Evolutionary conservation across 352 stramenopile genomes (phyloP).

Genomic region (Pythium coloratum): DNA sequence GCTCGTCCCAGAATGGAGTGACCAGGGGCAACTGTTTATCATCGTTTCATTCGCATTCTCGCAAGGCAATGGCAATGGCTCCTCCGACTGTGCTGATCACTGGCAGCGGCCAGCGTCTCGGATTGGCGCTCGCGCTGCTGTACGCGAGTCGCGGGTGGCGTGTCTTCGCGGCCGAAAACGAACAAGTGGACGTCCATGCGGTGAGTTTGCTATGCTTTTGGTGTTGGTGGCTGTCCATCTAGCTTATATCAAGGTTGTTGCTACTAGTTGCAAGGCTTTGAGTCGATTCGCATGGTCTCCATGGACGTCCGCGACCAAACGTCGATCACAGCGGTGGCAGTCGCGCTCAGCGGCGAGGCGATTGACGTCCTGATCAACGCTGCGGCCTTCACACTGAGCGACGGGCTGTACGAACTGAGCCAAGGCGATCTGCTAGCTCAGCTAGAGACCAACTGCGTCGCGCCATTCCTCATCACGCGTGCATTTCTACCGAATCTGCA

Average conservation of each 20-base stretch:
- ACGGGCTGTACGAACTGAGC: slow-evolving; percentile 3
- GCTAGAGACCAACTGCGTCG: slow-evolving; percentile 40
- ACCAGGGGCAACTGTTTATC: no score
- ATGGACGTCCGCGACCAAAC: slow-evolving; percentile 25
- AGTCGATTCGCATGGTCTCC: slow-evolving; percentile 14
- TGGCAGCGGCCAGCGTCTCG: slow-evolving; percentile 28
- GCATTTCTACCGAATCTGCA: slow-evolving; percentile 32
- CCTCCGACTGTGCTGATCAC: slow-evolving; percentile 29
- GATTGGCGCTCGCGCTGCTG: slow-evolving; percentile 24
- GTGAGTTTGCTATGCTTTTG: not conserved
- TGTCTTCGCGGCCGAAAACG: slow-evolving; percentile 9
- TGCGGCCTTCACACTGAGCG: slow-evolving; percentile 14
- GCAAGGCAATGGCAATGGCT: not conserved
- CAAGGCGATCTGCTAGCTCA: slow-evolving; percentile 23
- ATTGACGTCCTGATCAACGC: slow-evolving; percentile 48
- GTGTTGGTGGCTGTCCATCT: not conserved
- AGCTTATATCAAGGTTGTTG: no score
- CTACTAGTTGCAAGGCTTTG: not conserved
- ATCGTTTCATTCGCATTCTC: no score
- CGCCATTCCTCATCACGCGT: slow-evolving; percentile 34
- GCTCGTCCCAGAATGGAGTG: no score
- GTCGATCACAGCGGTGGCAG: slow-evolving; percentile 16
- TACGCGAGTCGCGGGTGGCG: slow-evolving; percentile 26
- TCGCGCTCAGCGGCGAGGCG: slow-evolving; percentile 10
- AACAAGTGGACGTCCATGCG: not conserved